A percentile compares a stretch with the other conserved stretches of the same genome.
These are phyloP conservation scores for Axilococcus clingmanii DNA, from an alignment of 139 green algal genomes.

Conservation along the genomic window DNA sequence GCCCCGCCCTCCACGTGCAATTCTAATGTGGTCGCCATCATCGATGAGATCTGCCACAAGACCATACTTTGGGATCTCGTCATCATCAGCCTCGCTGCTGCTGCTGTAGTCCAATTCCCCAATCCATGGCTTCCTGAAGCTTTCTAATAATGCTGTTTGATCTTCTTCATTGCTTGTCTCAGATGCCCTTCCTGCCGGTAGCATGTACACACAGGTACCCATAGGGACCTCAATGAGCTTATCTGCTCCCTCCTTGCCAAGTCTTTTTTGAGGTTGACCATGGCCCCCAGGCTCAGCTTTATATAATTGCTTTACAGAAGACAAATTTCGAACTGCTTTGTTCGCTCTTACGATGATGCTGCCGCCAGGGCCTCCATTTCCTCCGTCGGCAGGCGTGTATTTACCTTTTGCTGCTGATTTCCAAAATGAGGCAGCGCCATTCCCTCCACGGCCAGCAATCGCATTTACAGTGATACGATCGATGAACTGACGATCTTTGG, in stretches of 20 bases:
- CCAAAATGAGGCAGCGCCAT: conserved; percentile 25
- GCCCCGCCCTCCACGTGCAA: conserved; percentile 70
- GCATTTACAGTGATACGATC: conserved; percentile 30
- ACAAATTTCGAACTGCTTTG: conserved; percentile 24
- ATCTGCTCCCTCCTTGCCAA: conserved; percentile 13
- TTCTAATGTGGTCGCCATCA: conserved; percentile 35
- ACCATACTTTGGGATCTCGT: background rate
- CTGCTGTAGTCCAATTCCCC: background rate
- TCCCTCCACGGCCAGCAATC: conserved; percentile 23
- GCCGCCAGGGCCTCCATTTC: conserved; percentile 35
- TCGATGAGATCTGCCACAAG: conserved; percentile 13
- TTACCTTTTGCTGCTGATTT: conserved; percentile 20
- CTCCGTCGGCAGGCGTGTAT: conserved; percentile 26
- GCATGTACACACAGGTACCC: conserved; percentile 14
- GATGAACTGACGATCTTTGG: conserved; percentile 18
- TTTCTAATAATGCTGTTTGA: background rate
- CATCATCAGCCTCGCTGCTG: conserved; percentile 1
- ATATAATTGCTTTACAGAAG: conserved; percentile 22
- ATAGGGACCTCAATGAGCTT: conserved; percentile 11
- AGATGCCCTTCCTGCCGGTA: conserved; percentile 2
- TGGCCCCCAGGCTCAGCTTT: conserved; percentile 5
- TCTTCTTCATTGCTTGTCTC: background rate
- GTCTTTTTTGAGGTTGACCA: conserved; percentile 16
- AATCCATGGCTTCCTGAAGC: background rate
- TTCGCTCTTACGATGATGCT: conserved; percentile 28